These are phyloP conservation scores for Nicotiana knightiana DNA, from an alignment of 257 asterid genomes.

Conservation along the genomic window DNA sequence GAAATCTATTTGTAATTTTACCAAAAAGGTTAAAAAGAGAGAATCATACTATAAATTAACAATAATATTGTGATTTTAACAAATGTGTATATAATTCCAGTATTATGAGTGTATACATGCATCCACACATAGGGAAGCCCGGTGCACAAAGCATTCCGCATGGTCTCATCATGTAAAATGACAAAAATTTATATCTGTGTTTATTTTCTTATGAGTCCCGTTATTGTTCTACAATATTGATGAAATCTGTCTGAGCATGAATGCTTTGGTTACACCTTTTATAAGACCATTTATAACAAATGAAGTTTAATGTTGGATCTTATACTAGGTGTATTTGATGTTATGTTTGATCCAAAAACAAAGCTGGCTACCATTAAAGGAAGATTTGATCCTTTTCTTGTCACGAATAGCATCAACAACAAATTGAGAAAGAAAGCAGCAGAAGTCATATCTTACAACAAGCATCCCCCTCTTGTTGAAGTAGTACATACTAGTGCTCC, in stretches of 20 bases:
- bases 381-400: slow-evolving; percentile 18
- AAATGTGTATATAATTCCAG: too few relatives aligned
- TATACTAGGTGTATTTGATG: slow-evolving; percentile 19
- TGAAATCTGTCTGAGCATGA: too few relatives aligned
- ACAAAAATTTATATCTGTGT: not conserved
- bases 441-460: slow-evolving; percentile 14
- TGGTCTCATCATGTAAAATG: not conserved
- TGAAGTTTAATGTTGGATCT: not conserved
- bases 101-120: too few relatives aligned
- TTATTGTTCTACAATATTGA: not conserved
- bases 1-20: not conserved
- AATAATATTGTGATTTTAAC: not conserved
- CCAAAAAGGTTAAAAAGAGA: not conserved
- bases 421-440: slow-evolving; percentile 24
- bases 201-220: not conserved
- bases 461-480: not conserved
- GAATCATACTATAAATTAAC: not conserved
- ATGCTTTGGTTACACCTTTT: not conserved
- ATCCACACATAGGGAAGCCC: too few relatives aligned
- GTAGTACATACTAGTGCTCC: not conserved
- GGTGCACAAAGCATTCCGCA: too few relatives aligned
- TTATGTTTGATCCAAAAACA: slow-evolving; percentile 20
- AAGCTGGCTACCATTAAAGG: slow-evolving; percentile 23
- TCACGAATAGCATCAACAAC: slow-evolving; percentile 10
- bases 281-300: not conserved